Evolutionary conservation across 2,329 filamentous ascomycete species (phyloP), one percentile per base, ranked within the genome.

Genomic region (Lecanosticta acicola): DNA sequence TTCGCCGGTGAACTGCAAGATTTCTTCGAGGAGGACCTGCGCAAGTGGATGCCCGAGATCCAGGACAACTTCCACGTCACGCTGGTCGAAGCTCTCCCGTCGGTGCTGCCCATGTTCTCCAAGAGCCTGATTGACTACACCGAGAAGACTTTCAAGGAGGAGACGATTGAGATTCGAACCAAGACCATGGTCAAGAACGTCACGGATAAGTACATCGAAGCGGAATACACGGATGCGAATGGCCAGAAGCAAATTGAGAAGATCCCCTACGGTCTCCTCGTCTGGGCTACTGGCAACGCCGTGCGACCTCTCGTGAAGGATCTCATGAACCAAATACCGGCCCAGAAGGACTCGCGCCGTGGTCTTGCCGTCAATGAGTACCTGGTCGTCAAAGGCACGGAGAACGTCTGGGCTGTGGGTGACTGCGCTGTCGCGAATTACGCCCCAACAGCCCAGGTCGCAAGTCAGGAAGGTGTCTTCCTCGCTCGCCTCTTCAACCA

Each of bases 171-270:
- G 60, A 95, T 98, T 72, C 85, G 87, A 71, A 94, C 93, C 61
- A 97, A 97, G 81, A 97, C 93, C 57, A 94, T 95, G 84, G 93
- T 98, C 68, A 97, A 97, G 79, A 90, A 85, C 52, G 93, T 98
- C 49, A 94, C 88, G 24, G 84, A 93, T 62, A 94, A 86, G 71
- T 84, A 81, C 65, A 91, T 98, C 63, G 88, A 97, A 74, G 93
- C 91, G 55, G 87, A 95, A 69, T 80, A 82, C 41, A 84, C 81
- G 45, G 79, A 81, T 42, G 83, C 90, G 14, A 87, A 94, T 59
- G 93, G 93, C 66, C 80, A 81, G 72, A 96, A 95, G 76, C 76
- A 83, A 58, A 71, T 81, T 32, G 80, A 95, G 64, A 77, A 78
- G 43, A 89, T 97, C 57, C 91, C 93, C 53, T 98, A 94, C 67